Percentiles rank a stretch among this genome's conserved stretches.
phyloP scores from a whole-genome alignment of 225 moss, liverwort and hornwort species.

The Straminergon stramineum region DNA sequence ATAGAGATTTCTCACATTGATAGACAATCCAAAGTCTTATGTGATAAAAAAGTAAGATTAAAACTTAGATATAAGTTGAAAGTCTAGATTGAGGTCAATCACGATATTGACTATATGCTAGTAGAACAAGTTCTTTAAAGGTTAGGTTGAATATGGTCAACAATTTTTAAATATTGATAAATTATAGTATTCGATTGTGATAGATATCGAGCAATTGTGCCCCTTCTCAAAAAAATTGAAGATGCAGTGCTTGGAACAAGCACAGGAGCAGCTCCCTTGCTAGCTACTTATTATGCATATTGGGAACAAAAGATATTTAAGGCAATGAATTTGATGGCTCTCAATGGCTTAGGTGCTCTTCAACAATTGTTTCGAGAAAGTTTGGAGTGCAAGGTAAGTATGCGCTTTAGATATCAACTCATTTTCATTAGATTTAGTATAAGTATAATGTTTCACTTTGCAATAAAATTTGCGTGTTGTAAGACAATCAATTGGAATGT shows the following conservation, averaged over 20 bases:
- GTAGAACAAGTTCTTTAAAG: neutral
- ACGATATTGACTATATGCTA: neutral
- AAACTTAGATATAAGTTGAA: neutral
- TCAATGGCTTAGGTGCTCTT: conserved; percentile 56
- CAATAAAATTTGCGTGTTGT: neutral
- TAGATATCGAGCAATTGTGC: conserved; percentile 69
- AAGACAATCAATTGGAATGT: neutral
- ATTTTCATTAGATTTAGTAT: neutral
- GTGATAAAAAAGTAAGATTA: neutral
- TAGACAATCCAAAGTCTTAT: neutral
- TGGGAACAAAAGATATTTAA: conserved; percentile 75
- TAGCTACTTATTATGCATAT: conserved; percentile 58
- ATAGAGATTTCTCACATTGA: neutral
- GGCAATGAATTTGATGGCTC: conserved; percentile 66
- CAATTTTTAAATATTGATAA: neutral
- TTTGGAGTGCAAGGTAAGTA: conserved; percentile 39
- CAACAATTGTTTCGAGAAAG: conserved; percentile 61
- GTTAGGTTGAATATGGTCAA: neutral
- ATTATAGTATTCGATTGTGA: neutral
- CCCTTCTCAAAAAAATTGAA: conserved; percentile 77
- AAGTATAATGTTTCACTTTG: too few species aligned
- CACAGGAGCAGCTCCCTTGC: conserved; percentile 43
- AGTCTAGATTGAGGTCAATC: neutral
- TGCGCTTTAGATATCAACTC: too few species aligned
- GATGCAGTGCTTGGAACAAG: conserved; percentile 65